Evolutionary conservation across 768 basidiomycete species (phyloP).

Genomic region (Mycena chlorophos): DNA sequence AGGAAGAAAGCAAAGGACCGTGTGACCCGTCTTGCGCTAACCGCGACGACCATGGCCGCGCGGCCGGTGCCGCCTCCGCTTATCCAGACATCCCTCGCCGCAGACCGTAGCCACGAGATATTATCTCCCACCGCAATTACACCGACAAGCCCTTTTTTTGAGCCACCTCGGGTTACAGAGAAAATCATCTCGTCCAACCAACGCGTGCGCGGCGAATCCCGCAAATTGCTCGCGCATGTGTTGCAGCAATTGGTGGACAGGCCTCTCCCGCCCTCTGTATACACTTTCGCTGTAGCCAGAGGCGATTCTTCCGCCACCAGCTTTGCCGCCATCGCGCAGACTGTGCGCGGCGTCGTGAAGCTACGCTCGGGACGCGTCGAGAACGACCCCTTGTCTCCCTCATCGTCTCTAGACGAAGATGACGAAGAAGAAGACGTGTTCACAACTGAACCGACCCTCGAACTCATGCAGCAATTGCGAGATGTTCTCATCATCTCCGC

Average conservation of each 20-base stretch:
- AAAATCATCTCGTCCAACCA: conserved; percentile 28
- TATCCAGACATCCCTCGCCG: no score
- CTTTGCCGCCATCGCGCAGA: conserved; percentile 44
- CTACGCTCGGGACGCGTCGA: conserved; percentile 30
- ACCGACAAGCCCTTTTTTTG: conserved; percentile 24
- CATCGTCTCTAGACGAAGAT: conserved; percentile 40
- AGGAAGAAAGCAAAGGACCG: no score
- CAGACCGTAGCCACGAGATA: no score
- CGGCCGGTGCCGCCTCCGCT: no score
- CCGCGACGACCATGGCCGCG: no score
- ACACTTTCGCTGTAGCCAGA: conserved; percentile 33
- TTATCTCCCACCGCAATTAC: conserved; percentile 17
- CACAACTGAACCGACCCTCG: conserved; percentile 66
- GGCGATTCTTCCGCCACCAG: conserved; percentile 32
- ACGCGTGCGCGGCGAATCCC: conserved; percentile 59
- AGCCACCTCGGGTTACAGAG: conserved; percentile 20
- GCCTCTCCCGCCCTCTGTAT: conserved; percentile 52
- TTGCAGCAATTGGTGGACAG: conserved; percentile 63
- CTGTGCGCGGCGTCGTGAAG: conserved; percentile 46
- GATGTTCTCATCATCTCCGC: conserved; percentile 59
- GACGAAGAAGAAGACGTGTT: conserved; percentile 52
- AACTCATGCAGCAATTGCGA: conserved; percentile 61
- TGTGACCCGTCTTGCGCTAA: no score
- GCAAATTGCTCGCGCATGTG: conserved; percentile 67
- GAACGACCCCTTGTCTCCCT: conserved; percentile 21